Evolutionary conservation across 1,284 basidiomycete genomes (phyloP).

Genomic region (Papiliotrema terrestris): DNA sequence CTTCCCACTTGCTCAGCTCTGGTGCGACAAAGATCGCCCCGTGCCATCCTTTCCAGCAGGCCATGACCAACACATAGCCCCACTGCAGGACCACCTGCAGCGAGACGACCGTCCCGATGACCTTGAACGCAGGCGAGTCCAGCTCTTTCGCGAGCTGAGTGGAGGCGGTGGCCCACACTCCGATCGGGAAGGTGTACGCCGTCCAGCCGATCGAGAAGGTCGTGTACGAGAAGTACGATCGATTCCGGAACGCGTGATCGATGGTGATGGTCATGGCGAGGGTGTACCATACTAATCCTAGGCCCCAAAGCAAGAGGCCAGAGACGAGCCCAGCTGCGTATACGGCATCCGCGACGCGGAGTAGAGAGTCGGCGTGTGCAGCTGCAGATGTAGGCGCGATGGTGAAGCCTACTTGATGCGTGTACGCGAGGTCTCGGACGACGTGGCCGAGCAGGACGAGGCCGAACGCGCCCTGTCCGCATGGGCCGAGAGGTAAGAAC

Average conservation of each 20-base stretch:
- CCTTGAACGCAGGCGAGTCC: constrained; percentile 55
- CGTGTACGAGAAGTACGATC: constrained; percentile 15
- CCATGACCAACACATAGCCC: constrained; percentile 55
- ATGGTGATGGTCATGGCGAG: constrained; percentile 41
- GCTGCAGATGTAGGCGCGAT: constrained; percentile 27
- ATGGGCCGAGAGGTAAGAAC: constrained; percentile 58
- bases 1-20: constrained; percentile 17
- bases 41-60: constrained; percentile 48
- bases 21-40: constrained; percentile 55
- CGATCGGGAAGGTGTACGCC: constrained; percentile 48
- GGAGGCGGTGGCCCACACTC: constrained; percentile 64
- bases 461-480: constrained; percentile 62
- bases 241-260: constrained; percentile 18
- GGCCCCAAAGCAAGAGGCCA: constrained; percentile 51
- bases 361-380: constrained; percentile 27
- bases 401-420: constrained; percentile 33
- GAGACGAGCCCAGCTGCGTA: constrained; percentile 35
- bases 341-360: constrained; percentile 50
- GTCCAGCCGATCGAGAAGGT: constrained; percentile 43
- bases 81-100: constrained; percentile 58
- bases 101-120: constrained; percentile 58
- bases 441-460: constrained; percentile 56
- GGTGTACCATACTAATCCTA: constrained; percentile 50
- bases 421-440: constrained; percentile 51
- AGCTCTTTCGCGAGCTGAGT: constrained; percentile 56